Conservation (phyloP, 1,284 basidiomycete genomes). For the Ustilago sp. region DNA sequence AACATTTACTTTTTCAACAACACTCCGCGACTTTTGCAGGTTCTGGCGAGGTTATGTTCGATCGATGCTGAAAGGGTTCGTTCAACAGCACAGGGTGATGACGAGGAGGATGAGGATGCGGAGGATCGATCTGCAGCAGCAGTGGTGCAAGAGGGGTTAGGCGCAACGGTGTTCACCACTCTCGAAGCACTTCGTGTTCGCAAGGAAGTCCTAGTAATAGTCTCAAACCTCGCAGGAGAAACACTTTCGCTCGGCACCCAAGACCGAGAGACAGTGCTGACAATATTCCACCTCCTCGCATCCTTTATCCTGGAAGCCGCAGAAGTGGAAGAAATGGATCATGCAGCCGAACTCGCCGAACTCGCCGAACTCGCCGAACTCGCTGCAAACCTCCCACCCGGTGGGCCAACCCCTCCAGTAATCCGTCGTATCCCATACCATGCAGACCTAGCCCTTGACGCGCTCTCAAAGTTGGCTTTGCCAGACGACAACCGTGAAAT, state of each 20-base stretch:
- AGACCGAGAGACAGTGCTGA: constrained; percentile 72
- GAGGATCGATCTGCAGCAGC: background rate
- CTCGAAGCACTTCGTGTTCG: constrained; percentile 76
- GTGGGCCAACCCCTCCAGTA: constrained; percentile 25
- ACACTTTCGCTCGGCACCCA: constrained; percentile 71
- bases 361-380: constrained; percentile 43
- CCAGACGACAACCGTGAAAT: constrained; percentile 83
- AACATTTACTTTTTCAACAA: constrained; percentile 79
- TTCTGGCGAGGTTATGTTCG: constrained; percentile 71
- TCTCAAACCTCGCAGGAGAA: constrained; percentile 77
- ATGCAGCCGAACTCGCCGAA: constrained; percentile 69
- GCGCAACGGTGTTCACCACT: constrained; percentile 59
- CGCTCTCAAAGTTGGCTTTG: constrained; percentile 81
- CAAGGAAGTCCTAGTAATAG: constrained; percentile 80
- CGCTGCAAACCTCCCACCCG: constrained; percentile 28
- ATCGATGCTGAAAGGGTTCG: constrained; percentile 68
- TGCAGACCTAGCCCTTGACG: constrained; percentile 83
- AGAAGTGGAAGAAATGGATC: constrained; percentile 77
- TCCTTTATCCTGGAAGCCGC: constrained; percentile 80
- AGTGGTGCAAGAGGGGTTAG: background rate
- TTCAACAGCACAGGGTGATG: constrained; percentile 4
- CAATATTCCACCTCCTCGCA: constrained; percentile 78
- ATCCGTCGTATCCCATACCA: constrained; percentile 72
- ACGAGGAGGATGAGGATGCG: constrained; percentile 11
- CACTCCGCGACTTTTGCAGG: constrained; percentile 76